Conservation (phyloP, 768 basidiomycete genomes). For the Piloderma croceum region DNA sequence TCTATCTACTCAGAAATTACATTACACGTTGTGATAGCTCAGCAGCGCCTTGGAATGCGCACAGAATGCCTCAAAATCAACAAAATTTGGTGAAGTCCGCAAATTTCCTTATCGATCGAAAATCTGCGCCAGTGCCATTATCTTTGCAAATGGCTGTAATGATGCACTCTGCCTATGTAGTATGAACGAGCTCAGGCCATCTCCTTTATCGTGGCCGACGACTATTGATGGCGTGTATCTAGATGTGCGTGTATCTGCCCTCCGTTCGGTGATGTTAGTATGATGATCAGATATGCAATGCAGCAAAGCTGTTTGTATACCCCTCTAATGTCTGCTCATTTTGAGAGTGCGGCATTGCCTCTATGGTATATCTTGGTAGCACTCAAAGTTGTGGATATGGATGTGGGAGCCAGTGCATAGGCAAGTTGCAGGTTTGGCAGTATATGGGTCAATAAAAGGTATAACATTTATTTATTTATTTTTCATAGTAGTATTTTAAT, state of each 20-base stretch:
- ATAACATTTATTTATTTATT: too few relatives aligned
- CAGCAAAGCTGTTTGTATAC: constrained; percentile 42
- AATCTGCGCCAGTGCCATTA: constrained; percentile 26
- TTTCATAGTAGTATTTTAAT: too few relatives aligned
- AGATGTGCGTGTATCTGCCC: constrained; percentile 22
- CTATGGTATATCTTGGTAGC: constrained; percentile 39
- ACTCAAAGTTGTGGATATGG: too few relatives aligned
- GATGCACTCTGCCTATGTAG: constrained; percentile 56
- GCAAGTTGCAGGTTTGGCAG: too few relatives aligned
- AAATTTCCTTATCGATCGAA: too few relatives aligned
- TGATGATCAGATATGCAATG: constrained; percentile 8
- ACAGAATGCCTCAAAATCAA: too few relatives aligned
- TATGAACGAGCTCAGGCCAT: constrained; percentile 42
- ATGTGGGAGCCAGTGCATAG: too few relatives aligned
- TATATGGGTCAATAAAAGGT: too few relatives aligned
- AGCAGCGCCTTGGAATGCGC: too few relatives aligned
- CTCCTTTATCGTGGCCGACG: constrained; percentile 39
- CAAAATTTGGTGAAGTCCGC: too few relatives aligned
- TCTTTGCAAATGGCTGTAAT: constrained; percentile 46
- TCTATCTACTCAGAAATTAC: too few relatives aligned
- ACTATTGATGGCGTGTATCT: constrained; percentile 18
- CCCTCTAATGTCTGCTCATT: constrained; percentile 51
- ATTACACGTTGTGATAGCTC: too few relatives aligned
- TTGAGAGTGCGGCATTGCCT: constrained; percentile 56
- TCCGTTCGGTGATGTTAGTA: not conserved